Conservation (phyloP, 1,139 yeast genomes). For the Protomyces lactucae-debilis region DNA sequence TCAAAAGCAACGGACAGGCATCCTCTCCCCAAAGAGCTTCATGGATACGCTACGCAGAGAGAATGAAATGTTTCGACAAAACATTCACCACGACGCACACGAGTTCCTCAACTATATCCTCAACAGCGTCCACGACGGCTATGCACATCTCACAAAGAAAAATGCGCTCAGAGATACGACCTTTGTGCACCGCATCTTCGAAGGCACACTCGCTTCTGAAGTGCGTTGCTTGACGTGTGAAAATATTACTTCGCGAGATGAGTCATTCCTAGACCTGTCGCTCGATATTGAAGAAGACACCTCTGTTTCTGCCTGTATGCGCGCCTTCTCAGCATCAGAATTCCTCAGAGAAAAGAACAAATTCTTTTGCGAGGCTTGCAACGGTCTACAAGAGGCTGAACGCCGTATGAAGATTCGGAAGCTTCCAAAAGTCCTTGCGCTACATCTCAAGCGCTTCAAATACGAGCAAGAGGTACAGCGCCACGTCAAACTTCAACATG, state of each 20-base stretch:
- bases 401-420: conserved; percentile 78
- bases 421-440: conserved; percentile 70
- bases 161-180: conserved; percentile 10
- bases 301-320: conserved; percentile 68
- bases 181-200: conserved; percentile 62
- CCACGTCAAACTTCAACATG: conserved; percentile 80
- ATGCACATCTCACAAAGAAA: conserved; percentile 41
- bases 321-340: conserved; percentile 79
- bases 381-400: conserved; percentile 89
- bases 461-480: conserved; percentile 78
- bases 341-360: conserved; percentile 81
- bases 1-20: conserved; percentile 64
- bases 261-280: conserved; percentile 77
- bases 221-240: conserved; percentile 90
- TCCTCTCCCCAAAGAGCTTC: conserved; percentile 73
- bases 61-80: conserved; percentile 64
- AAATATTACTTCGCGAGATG: conserved; percentile 76
- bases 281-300: conserved; percentile 75
- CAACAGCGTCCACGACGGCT: conserved; percentile 71
- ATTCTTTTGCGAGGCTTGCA: conserved; percentile 87
- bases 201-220: conserved; percentile 79
- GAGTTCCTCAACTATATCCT: conserved; percentile 84
- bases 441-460: conserved; percentile 86
- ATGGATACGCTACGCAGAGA: conserved; percentile 72
- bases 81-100: conserved; percentile 98